Percentiles rank a stretch among this genome's conserved stretches.
Evolutionary conservation across 2,329 filamentous ascomycete genomes (phyloP).

Genomic region (Trichophyton benhamiae): DNA sequence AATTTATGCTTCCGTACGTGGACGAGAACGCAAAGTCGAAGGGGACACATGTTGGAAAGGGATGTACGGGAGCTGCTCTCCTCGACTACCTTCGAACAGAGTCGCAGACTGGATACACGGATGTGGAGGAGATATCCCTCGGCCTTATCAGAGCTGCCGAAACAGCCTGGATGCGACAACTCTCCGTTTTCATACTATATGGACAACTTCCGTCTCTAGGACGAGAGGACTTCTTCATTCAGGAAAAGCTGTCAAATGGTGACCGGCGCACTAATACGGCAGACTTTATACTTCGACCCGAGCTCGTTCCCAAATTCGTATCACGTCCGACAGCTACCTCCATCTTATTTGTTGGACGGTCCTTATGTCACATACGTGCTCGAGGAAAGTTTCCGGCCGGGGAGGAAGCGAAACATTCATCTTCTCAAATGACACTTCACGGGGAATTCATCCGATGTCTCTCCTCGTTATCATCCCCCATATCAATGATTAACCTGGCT

Average conservation of each 20-base stretch:
- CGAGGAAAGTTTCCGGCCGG: conserved; percentile 27
- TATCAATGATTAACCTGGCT: conserved; percentile 59
- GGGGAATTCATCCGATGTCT: conserved; percentile 44
- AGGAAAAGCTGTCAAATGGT: conserved; percentile 28
- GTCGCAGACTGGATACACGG: conserved; percentile 74
- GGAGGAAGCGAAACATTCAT: conserved; percentile 24
- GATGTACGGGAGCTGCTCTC: conserved; percentile 55
- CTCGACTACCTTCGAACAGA: conserved; percentile 67
- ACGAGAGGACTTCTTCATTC: conserved; percentile 76
- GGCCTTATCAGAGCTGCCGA: conserved; percentile 68
- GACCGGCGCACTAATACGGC: conserved; percentile 32
- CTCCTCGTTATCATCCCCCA: conserved; percentile 56
- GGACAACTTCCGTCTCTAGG: conserved; percentile 69
- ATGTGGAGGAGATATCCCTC: conserved; percentile 65
- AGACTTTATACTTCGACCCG: conserved; percentile 48
- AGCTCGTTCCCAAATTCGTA: conserved; percentile 68
- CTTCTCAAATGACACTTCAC: conserved; percentile 49
- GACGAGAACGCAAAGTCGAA: conserved; percentile 19
- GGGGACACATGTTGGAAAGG: conserved; percentile 11
- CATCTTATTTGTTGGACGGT: conserved; percentile 82
- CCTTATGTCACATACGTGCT: conserved; percentile 67
- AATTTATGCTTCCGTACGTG: conserved; percentile 49
- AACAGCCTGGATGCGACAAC: conserved; percentile 79
- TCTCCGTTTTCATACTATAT: conserved; percentile 83
- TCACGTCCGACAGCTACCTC: conserved; percentile 61